phyloP scores from a whole-genome alignment of 2,329 filamentous ascomycete species.

The Xylariaceae sp. region DNA sequence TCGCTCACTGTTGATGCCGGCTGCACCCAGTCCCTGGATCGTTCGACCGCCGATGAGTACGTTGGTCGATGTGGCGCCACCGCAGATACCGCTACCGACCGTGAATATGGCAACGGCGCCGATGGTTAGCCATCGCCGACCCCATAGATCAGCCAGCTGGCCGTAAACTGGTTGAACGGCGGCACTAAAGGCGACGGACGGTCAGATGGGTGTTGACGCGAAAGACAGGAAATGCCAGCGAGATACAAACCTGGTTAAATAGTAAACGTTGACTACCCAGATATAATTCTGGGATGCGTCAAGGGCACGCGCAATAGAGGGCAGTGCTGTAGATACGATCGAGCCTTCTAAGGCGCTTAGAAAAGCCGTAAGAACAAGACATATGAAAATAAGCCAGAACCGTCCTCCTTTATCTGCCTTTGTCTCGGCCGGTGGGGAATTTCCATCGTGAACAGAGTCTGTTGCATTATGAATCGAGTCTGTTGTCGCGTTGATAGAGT shows the following conservation, averaged over 20 bases:
- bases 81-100: slow-evolving; percentile 52
- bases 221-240: slow-evolving; percentile 24
- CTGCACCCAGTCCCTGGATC: slow-evolving; percentile 51
- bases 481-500: not conserved
- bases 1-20: slow-evolving; percentile 43
- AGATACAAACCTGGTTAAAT: slow-evolving; percentile 26
- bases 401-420: slow-evolving; percentile 4
- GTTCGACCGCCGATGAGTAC: slow-evolving; percentile 48
- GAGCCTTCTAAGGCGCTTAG: slow-evolving; percentile 26
- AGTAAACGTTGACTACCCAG: slow-evolving; percentile 29
- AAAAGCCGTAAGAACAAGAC: slow-evolving; percentile 23
- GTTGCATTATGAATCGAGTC: slow-evolving; percentile 2
- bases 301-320: slow-evolving; percentile 22
- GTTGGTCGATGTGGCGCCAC: slow-evolving; percentile 43
- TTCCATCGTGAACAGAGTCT: not conserved
- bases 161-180: slow-evolving; percentile 52
- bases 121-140: slow-evolving; percentile 47
- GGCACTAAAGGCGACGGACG: slow-evolving; percentile 3
- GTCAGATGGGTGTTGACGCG: not conserved
- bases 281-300: slow-evolving; percentile 22
- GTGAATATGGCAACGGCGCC: slow-evolving; percentile 48
- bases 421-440: slow-evolving; percentile 3
- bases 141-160: slow-evolving; percentile 53
- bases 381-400: slow-evolving; percentile 24
- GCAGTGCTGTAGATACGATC: slow-evolving; percentile 26